A percentile compares a stretch with the other conserved stretches of the same genome.
Conservation (phyloP, 2,329 filamentous ascomycete genomes). For the Zalaria obscura region DNA sequence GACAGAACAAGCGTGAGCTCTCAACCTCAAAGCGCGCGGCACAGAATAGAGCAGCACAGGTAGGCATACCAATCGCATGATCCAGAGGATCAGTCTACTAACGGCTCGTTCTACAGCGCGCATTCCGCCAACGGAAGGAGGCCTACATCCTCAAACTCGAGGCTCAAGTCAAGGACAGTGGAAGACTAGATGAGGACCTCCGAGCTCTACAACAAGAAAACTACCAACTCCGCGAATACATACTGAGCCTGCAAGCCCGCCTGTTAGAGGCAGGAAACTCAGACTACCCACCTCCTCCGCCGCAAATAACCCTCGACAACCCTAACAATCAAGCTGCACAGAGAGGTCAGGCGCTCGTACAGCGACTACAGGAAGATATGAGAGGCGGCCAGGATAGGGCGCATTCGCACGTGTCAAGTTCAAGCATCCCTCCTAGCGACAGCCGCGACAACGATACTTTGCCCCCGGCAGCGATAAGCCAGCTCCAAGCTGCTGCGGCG, state of each 20-base stretch:
- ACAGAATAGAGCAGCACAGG: constrained; percentile 93
- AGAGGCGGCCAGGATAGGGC: neutral
- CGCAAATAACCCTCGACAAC: constrained; percentile 58
- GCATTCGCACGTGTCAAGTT: neutral
- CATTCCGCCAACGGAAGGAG: constrained; percentile 94
- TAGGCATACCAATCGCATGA: constrained; percentile 25
- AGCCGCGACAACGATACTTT: constrained; percentile 17
- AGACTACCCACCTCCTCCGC: constrained; percentile 71
- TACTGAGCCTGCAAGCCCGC: constrained; percentile 76
- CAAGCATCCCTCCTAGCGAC: neutral
- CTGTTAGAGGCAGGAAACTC: constrained; percentile 63
- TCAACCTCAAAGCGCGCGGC: constrained; percentile 93
- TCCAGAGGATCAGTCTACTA: neutral
- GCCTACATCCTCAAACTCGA: constrained; percentile 97
- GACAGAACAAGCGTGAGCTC: constrained; percentile 74
- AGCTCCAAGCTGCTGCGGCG: constrained; percentile 21
- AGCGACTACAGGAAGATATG: neutral
- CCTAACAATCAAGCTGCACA: constrained; percentile 16
- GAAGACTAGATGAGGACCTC: constrained; percentile 59
- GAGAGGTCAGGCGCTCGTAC: neutral
- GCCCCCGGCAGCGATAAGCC: constrained; percentile 17
- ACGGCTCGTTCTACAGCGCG: constrained; percentile 45
- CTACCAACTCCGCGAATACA: constrained; percentile 80
- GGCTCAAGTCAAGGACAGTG: constrained; percentile 74
- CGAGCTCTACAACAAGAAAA: constrained; percentile 81